Percentiles rank a stretch among this genome's conserved stretches.
Conservation (phyloP, 306 rosid genomes). For the Lathyrus tuberosus region DNA sequence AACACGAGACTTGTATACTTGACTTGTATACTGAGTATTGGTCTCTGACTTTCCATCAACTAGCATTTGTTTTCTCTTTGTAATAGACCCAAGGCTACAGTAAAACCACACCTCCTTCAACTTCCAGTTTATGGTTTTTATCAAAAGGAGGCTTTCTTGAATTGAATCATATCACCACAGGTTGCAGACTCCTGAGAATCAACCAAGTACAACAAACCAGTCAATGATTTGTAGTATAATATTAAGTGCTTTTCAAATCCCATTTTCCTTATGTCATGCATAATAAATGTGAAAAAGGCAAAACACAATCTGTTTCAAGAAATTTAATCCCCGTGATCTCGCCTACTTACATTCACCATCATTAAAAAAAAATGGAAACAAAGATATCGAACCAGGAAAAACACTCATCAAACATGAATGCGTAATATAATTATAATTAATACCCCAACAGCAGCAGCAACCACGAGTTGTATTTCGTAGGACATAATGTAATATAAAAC, state of each 20-base stretch:
- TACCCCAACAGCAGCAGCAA: background rate
- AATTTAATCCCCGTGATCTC: background rate
- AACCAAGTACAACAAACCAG: slow-evolving; percentile 42
- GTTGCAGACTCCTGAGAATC: slow-evolving; percentile 49
- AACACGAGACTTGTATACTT: background rate
- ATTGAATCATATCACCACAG: slow-evolving; percentile 30
- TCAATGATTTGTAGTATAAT: slow-evolving; percentile 25
- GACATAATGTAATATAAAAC: slow-evolving; percentile 9
- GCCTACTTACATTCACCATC: slow-evolving; percentile 8
- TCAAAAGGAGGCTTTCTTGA: slow-evolving; percentile 19
- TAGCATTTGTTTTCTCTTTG: background rate
- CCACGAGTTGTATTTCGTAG: background rate
- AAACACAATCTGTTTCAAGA: background rate
- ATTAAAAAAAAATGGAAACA: background rate
- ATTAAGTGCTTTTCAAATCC: slow-evolving; percentile 8
- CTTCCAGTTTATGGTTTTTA: slow-evolving; percentile 28
- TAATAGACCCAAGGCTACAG: slow-evolving; percentile 23
- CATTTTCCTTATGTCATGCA: background rate
- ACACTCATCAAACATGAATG: background rate
- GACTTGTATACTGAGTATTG: background rate
- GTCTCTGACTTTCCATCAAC: slow-evolving; percentile 28
- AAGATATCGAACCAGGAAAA: background rate
- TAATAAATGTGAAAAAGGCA: background rate
- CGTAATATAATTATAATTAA: background rate
- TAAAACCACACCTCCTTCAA: slow-evolving; percentile 20